Conservation (phyloP, 2,329 filamentous ascomycete species). For the Fusarium virguliforme region DNA sequence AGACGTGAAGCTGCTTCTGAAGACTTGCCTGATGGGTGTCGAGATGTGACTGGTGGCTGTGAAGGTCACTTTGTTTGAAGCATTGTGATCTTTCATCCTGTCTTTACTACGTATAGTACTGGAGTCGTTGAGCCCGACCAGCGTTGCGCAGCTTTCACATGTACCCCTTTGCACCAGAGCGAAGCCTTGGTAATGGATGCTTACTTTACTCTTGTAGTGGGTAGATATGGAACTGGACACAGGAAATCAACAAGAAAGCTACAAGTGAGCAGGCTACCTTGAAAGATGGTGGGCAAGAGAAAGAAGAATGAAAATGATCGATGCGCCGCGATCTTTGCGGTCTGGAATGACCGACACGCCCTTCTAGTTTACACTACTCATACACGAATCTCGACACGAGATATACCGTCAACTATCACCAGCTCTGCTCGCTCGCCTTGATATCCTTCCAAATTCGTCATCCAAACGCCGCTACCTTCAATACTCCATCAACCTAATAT, state of each 20-base stretch:
- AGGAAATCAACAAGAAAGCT: no score
- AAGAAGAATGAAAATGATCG: neutral
- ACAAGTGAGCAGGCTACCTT: no score
- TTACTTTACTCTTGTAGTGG: neutral
- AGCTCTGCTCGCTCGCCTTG: conserved; percentile 6
- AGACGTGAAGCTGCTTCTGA: neutral
- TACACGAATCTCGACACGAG: conserved; percentile 19
- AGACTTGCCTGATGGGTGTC: neutral
- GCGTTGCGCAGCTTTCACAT: no score
- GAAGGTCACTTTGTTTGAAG: neutral
- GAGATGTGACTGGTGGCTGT: neutral
- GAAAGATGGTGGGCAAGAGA: neutral
- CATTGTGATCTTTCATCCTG: neutral
- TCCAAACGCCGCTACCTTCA: neutral
- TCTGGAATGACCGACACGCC: conserved; percentile 14
- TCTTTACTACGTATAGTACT: neutral
- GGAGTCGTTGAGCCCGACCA: neutral
- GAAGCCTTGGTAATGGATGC: neutral
- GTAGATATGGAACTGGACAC: neutral
- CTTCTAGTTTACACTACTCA: conserved; percentile 36
- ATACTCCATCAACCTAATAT: conserved; percentile 56
- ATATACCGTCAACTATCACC: neutral
- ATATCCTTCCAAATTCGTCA: neutral
- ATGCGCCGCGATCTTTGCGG: neutral
- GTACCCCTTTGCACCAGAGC: neutral